Evolutionary conservation across 805 yeast genomes (phyloP).

Genomic region (Sporopachydermia lactativora): DNA sequence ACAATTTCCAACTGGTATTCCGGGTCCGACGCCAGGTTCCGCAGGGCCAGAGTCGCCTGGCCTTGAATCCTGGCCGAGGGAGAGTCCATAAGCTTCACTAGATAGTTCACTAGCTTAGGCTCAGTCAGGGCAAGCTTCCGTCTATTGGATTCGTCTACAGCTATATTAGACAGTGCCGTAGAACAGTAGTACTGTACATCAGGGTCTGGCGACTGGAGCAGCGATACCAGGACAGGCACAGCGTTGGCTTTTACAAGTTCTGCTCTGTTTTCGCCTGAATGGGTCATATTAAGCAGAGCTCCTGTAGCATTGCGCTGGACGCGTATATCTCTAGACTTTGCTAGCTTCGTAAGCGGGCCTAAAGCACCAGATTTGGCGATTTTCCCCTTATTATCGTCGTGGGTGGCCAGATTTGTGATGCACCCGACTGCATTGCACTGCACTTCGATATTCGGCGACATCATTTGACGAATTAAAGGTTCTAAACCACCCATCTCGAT

Average conservation of each 20-base stretch:
- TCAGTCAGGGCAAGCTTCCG: constrained; percentile 82
- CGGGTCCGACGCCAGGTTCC: constrained; percentile 93
- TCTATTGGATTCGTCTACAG: constrained; percentile 89
- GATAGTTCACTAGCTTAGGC: constrained; percentile 77
- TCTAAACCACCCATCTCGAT: constrained; percentile 98
- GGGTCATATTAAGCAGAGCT: constrained; percentile 95
- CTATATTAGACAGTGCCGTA: constrained; percentile 91
- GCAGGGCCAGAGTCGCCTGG: constrained; percentile 91
- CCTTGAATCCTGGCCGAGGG: constrained; percentile 93
- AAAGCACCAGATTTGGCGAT: constrained; percentile 95
- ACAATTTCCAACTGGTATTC: constrained; percentile 94
- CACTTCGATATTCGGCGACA: constrained; percentile 91
- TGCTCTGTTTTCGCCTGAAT: constrained; percentile 88
- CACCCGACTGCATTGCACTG: constrained; percentile 99
- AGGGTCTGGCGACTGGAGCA: constrained; percentile 76
- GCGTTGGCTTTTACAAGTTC: constrained; percentile 97
- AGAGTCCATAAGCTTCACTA: constrained; percentile 86
- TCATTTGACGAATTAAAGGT: constrained; percentile 94
- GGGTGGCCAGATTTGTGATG: constrained; percentile 94
- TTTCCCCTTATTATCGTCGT: constrained; percentile 90
- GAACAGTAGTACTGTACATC: constrained; percentile 98
- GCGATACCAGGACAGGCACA: constrained; percentile 85
- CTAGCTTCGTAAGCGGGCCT: constrained; percentile 85
- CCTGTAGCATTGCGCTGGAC: constrained; percentile 99
- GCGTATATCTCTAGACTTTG: constrained; percentile 85